A percentile compares a stretch with the other conserved stretches of the same genome.
phyloP scores from a whole-genome alignment of 306 rosid genomes.

The Vigna radiata region DNA sequence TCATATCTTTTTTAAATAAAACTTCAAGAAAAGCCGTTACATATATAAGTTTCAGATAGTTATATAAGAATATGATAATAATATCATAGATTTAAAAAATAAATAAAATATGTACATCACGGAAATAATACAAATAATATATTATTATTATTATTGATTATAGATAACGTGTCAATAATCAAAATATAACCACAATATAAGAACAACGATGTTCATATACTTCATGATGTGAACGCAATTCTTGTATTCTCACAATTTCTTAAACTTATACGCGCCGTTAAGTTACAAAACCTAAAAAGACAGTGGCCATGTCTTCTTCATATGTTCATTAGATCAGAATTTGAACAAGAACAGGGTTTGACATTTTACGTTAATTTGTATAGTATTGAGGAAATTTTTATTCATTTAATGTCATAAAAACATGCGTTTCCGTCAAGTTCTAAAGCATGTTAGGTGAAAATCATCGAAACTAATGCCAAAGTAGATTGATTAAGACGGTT shows the following conservation, averaged over 20 bases:
- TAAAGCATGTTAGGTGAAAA: constrained; percentile 38
- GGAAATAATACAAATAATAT: too few species aligned
- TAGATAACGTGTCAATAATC: too few species aligned
- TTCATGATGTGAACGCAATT: not conserved
- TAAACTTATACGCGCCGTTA: not conserved
- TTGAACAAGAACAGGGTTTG: constrained; percentile 3
- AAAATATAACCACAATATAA: too few species aligned
- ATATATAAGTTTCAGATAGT: too few species aligned
- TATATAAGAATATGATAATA: too few species aligned
- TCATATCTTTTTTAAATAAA: too few species aligned
- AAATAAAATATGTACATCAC: too few species aligned
- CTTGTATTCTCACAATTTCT: not conserved
- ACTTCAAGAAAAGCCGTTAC: too few species aligned
- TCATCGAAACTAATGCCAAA: constrained; percentile 39
- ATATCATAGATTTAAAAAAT: too few species aligned
- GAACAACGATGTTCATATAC: not conserved
- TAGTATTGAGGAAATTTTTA: not conserved
- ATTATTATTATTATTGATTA: too few species aligned
- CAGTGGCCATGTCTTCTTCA: too few species aligned
- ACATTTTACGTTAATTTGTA: not conserved
- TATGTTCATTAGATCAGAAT: not conserved
- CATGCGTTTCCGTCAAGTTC: constrained; percentile 41
- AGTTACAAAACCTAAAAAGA: not conserved
- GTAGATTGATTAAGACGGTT: not conserved
- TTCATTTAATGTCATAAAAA: not conserved